Conservation (phyloP, 352 stramenopile genomes). For the Phytophthora syringae region DNA sequence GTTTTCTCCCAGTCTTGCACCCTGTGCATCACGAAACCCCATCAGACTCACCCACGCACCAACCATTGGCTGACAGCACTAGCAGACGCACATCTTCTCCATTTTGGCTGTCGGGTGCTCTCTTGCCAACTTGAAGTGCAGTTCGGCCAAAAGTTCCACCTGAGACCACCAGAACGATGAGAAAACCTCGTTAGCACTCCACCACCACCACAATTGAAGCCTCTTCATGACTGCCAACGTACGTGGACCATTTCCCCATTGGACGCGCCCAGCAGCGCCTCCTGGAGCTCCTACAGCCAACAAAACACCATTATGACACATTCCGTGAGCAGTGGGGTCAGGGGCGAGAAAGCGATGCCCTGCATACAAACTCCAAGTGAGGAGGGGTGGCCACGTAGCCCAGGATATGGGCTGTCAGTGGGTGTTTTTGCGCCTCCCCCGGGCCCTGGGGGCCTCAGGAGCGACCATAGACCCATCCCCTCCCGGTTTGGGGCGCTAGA, state of each 20-base stretch:
- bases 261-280: constrained; percentile 55
- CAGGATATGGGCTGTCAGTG: constrained; percentile 5
- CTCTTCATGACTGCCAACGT: neutral
- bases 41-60: constrained; percentile 16
- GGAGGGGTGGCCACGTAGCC: constrained; percentile 16
- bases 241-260: constrained; percentile 57
- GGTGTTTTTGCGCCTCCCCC: constrained; percentile 7
- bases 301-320: constrained; percentile 26
- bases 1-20: constrained; percentile 85
- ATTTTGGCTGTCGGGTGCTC: constrained; percentile 79
- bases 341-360: constrained; percentile 7
- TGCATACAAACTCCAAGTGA: constrained; percentile 42
- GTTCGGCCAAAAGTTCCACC: constrained; percentile 74
- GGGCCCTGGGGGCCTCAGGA: constrained; percentile 11
- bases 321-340: constrained; percentile 19
- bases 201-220: neutral
- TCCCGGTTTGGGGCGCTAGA: neutral
- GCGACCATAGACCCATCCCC: constrained; percentile 1
- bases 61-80: constrained; percentile 15
- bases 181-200: constrained; percentile 10
- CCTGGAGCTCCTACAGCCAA: constrained; percentile 65
- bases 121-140: constrained; percentile 83
- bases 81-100: constrained; percentile 73
- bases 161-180: constrained; percentile 36
- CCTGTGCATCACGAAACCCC: constrained; percentile 41